Base-by-base conservation (phyloP, 306 rosid species). In the Senna siamea region DNA sequence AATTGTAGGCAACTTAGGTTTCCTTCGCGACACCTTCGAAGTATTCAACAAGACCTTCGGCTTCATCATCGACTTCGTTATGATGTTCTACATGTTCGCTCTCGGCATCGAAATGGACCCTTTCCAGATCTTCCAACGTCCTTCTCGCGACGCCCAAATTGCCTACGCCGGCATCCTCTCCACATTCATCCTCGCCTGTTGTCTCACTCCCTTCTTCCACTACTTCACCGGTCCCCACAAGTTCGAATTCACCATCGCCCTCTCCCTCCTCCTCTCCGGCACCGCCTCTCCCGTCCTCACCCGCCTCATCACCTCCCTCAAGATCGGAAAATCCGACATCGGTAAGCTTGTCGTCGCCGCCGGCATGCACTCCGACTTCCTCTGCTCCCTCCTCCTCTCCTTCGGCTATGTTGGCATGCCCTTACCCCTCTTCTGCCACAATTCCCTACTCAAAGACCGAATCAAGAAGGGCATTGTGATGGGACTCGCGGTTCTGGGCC, bases 81-180 rank as follows among this genome's bases (percentile, higher is more conserved):
- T 94, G 97, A 83, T 82, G 54, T 86, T 92, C 74, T 92, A 94
- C 83, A 94, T 94, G 99, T 87, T 94, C 66, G 95, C 86, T 50
- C 70, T 94, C 67, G 99, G 99, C 9, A 80, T 94, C 81, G 99
- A 94, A 87, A 92, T 89, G 97, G 93, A 94, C 73, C 99, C 97
- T 2, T 81, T 71, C 23, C 74, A 64, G 5, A 77, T 94, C 28
- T 75, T 92, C 28, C 85, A 63, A 43, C 48, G 38, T 61, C 93
- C 99, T 35, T 80, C 79, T 5, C 85, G 72, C 14, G 99, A 87
- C 40, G 95, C 89, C 11, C 89, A 81, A 72, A 89, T 94, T 32
- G 97, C 99, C 34, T 89, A 84, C 61, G 85, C 78, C 7, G 93
- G 88, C 70, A 76, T 89, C 83, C 15, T 92, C 20, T 64, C 80